Percentiles rank a stretch among this genome's conserved stretches.
Evolutionary conservation across 805 yeast genomes (phyloP).

Genomic region (Myxozyma nipponensis): DNA sequence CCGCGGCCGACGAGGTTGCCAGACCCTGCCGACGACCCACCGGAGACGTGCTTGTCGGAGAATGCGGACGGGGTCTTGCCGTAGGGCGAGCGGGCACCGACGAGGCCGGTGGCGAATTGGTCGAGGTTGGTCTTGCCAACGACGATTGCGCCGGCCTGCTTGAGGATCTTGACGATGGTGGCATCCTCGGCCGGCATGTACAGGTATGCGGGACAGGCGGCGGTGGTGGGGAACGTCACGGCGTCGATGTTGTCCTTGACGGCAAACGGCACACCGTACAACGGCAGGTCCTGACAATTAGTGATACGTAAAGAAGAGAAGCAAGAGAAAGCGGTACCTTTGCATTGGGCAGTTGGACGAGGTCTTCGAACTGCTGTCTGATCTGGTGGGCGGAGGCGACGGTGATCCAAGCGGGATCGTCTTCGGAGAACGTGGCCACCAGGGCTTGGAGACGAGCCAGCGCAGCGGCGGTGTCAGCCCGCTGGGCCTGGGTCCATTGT

Average conservation of each 20-base stretch:
- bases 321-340: not conserved
- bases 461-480: slow-evolving; percentile 58
- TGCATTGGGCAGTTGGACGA: slow-evolving; percentile 52
- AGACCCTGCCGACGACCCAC: slow-evolving; percentile 97
- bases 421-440: slow-evolving; percentile 34
- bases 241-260: slow-evolving; percentile 94
- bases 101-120: slow-evolving; percentile 96
- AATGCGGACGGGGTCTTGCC: slow-evolving; percentile 84
- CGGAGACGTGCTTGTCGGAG: slow-evolving; percentile 72
- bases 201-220: slow-evolving; percentile 85
- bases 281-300: slow-evolving; percentile 41
- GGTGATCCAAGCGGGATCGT: slow-evolving; percentile 92
- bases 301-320: slow-evolving; percentile 1
- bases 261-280: slow-evolving; percentile 94
- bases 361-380: slow-evolving; percentile 69
- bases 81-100: slow-evolving; percentile 92
- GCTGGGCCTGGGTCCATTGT: slow-evolving; percentile 75
- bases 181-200: slow-evolving; percentile 71
- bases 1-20: slow-evolving; percentile 89
- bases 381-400: slow-evolving; percentile 61
- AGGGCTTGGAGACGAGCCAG: slow-evolving; percentile 45
- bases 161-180: slow-evolving; percentile 64
- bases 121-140: slow-evolving; percentile 93
- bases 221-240: slow-evolving; percentile 77
- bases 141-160: slow-evolving; percentile 87